These are phyloP conservation scores for Gomphus sp. DNA, from an alignment of 1,284 basidiomycete species.

Conservation along the genomic window DNA sequence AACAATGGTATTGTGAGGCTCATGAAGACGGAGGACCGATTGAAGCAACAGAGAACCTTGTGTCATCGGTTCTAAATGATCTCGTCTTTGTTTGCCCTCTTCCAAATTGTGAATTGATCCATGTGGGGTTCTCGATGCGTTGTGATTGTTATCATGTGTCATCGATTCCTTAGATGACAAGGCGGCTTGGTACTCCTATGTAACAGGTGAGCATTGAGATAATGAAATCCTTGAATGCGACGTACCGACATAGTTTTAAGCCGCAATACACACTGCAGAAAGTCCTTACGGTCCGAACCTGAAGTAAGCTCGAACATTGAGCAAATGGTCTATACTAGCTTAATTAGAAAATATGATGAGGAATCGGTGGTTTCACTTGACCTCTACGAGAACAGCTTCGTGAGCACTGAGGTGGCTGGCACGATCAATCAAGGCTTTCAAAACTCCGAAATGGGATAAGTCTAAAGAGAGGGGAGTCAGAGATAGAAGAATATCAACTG, in stretches of 20 bases:
- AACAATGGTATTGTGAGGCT: slow-evolving; percentile 56
- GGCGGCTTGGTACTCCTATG: slow-evolving; percentile 29
- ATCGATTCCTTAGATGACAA: slow-evolving; percentile 15
- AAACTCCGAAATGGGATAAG: slow-evolving; percentile 50
- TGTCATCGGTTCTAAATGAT: slow-evolving; percentile 53
- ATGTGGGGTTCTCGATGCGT: slow-evolving; percentile 11
- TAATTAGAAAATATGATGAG: slow-evolving; percentile 7
- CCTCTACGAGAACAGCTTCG: slow-evolving; percentile 23
- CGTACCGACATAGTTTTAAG: slow-evolving; percentile 50
- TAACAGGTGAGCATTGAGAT: neutral
- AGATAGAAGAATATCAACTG: slow-evolving; percentile 2
- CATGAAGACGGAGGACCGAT: slow-evolving; percentile 60
- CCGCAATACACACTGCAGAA: slow-evolving; percentile 60
- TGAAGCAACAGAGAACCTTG: slow-evolving; percentile 85
- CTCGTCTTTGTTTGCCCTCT: slow-evolving; percentile 15
- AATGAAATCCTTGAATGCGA: neutral
- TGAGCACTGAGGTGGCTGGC: slow-evolving; percentile 35
- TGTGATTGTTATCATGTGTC: slow-evolving; percentile 10
- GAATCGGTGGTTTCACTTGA: slow-evolving; percentile 21
- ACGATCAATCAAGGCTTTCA: slow-evolving; percentile 68
- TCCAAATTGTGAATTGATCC: slow-evolving; percentile 15
- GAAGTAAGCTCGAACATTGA: slow-evolving; percentile 49
- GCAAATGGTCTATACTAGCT: slow-evolving; percentile 39
- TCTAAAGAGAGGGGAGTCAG: slow-evolving; percentile 25
- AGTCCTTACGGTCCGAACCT: slow-evolving; percentile 32